These are phyloP conservation scores for Quercus alba DNA, from an alignment of 306 rosid species.

Conservation along the genomic window DNA sequence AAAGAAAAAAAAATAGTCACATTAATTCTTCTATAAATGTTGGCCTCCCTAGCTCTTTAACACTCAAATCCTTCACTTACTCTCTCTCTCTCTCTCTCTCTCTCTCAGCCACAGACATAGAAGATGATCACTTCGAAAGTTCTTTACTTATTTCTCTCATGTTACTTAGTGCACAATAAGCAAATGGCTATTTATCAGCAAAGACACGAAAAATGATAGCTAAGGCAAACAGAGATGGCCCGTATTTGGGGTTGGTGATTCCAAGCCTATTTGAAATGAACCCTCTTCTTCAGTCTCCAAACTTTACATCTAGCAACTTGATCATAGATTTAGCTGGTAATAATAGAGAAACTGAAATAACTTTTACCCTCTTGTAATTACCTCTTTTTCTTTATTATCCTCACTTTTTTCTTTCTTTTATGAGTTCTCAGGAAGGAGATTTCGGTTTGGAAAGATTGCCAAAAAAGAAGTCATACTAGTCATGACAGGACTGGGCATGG, in stretches of 20 bases:
- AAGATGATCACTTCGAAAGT: conserved; percentile 12
- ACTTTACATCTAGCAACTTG: conserved; percentile 19
- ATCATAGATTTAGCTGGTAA: conserved; percentile 43
- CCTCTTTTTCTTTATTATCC: not conserved
- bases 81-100: not conserved
- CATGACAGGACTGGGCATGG: conserved; percentile 42
- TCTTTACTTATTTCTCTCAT: conserved; percentile 14
- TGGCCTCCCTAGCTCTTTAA: no score
- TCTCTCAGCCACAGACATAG: no score
- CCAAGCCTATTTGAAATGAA: conserved; percentile 47
- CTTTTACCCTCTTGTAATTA: not conserved
- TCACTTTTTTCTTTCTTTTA: not conserved
- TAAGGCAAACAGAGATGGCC: conserved; percentile 34
- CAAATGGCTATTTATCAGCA: conserved; percentile 24
- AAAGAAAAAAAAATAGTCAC: no score
- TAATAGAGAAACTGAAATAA: not conserved
- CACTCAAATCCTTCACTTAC: not conserved
- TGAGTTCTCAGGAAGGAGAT: conserved; percentile 35
- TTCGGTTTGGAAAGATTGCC: conserved; percentile 33
- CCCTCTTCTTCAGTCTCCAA: conserved; percentile 47
- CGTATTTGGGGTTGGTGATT: conserved; percentile 53
- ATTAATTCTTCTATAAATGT: no score
- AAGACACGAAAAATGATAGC: conserved; percentile 20
- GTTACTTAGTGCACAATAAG: conserved; percentile 19
- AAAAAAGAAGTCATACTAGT: conserved; percentile 22